These are phyloP conservation scores for Thermothelomyces thermophilus DNA, from an alignment of 2,329 filamentous ascomycete species.

Conservation along the genomic window DNA sequence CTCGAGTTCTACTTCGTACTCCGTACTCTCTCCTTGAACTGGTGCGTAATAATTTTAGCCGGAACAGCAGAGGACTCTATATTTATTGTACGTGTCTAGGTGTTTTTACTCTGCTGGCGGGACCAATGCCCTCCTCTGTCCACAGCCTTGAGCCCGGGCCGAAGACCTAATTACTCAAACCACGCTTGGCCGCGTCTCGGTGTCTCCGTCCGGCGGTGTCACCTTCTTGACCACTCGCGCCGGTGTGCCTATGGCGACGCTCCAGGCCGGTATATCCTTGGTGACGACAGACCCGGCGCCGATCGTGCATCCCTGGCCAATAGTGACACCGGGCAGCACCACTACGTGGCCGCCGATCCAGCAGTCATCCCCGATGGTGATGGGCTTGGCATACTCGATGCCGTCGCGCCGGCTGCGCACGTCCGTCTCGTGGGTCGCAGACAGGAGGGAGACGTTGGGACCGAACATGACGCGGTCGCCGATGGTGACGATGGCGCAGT, in stretches of 20 bases:
- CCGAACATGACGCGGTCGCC: constrained; percentile 66
- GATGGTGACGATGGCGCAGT: constrained; percentile 64
- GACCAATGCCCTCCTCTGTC: no score
- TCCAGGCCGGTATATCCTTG: constrained; percentile 59
- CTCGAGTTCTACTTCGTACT: no score
- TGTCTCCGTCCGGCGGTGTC: not conserved
- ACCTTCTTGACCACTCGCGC: constrained; percentile 48
- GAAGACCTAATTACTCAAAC: not conserved
- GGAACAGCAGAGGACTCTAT: no score
- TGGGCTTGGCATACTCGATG: constrained; percentile 61
- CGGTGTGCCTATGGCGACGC: constrained; percentile 61
- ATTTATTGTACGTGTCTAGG: no score
- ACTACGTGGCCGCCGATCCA: constrained; percentile 69
- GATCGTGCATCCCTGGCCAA: constrained; percentile 66
- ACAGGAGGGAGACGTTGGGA: constrained; percentile 64
- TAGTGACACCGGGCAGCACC: constrained; percentile 69
- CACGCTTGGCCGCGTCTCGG: not conserved
- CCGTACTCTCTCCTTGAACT: no score
- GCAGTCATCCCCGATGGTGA: constrained; percentile 73
- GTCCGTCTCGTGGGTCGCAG: constrained; percentile 65
- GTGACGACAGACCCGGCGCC: constrained; percentile 81
- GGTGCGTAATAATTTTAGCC: no score
- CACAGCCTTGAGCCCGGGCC: no score
- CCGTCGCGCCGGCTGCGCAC: constrained; percentile 40
- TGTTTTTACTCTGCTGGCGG: no score